Base-by-base conservation (phyloP, 768 basidiomycete species). In the Chalciporus chontae region DNA sequence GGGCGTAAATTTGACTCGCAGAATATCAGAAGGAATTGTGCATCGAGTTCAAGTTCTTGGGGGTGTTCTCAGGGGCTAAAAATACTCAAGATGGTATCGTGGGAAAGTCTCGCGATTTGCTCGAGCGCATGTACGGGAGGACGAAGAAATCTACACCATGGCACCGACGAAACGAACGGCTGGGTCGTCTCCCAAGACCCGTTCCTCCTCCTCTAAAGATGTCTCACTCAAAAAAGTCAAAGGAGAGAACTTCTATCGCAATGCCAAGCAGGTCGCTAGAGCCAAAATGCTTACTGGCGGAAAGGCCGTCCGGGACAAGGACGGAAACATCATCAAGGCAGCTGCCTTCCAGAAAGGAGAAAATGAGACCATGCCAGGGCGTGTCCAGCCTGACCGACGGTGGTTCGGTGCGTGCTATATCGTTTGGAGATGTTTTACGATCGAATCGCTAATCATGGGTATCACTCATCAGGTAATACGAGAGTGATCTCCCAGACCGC, bases 221-320 rank as follows among this genome's bases (percentile, higher is more conserved):
- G 57, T 78, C 1, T 74, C 80, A 4, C 73, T 90, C 39, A 79
- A 81, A 57, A 85, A 77, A 67, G 80, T 87, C 56, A 93, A 92
- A 65, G 94, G 94, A 63, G 93, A 96, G 74, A 99, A 95, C 69
- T 98, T 97, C 75, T 99, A 96, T 73, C 90, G 94, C 69, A 83
- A 94, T 87, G 94, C 92, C 39, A 97, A 97, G 67, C 77, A 83
- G 61, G 92, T 84, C 32, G 73, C 76, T 26, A 76, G 86, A 52
- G 80, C 94, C 47, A 97, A 96, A 76, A 87, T 99, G 87, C 80
- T 96, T 61, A 89, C 79, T 50, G 87, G 94, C 52, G 93, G 93
- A 32, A 94, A 94, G 72, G 83, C 95, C 53, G 77, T 96, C 23
- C 80, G 92, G 40, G 91, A 97, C 73, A 82, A 80, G 61, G 86